Conservation (phyloP, 805 yeast genomes). For the Candida takata region DNA sequence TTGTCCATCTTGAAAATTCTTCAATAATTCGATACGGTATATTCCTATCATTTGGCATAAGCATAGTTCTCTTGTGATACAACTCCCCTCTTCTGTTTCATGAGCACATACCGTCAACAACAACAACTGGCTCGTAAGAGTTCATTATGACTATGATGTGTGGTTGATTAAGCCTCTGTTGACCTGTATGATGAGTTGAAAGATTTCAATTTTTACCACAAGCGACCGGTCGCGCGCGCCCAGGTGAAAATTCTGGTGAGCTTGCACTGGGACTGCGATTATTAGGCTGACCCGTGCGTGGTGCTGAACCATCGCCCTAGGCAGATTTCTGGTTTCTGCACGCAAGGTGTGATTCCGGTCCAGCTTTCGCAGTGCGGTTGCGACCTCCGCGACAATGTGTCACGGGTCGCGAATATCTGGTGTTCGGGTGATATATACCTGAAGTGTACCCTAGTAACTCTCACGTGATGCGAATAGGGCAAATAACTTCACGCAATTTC, state of each 20-base stretch:
- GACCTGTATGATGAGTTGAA: constrained; percentile 5
- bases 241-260: constrained; percentile 2
- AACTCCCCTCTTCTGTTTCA: not conserved
- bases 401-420: no score
- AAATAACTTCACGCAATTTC: no score
- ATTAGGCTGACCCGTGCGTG: not conserved
- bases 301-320: not conserved
- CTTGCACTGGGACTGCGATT: constrained; percentile 3
- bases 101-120: constrained; percentile 78
- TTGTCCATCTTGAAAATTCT: constrained; percentile 2
- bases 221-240: constrained; percentile 1
- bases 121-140: constrained; percentile 93
- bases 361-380: no score
- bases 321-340: not conserved
- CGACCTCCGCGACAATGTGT: no score
- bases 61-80: no score
- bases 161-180: constrained; percentile 1
- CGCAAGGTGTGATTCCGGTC: not conserved
- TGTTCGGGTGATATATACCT: no score
- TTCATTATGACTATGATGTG: constrained; percentile 27
- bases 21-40: not conserved
- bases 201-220: constrained; percentile 12
- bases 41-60: no score
- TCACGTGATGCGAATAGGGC: no score
- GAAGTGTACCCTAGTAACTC: no score